These are phyloP conservation scores for Malus hybrid DNA, from an alignment of 331 rosid genomes.

Conservation along the genomic window DNA sequence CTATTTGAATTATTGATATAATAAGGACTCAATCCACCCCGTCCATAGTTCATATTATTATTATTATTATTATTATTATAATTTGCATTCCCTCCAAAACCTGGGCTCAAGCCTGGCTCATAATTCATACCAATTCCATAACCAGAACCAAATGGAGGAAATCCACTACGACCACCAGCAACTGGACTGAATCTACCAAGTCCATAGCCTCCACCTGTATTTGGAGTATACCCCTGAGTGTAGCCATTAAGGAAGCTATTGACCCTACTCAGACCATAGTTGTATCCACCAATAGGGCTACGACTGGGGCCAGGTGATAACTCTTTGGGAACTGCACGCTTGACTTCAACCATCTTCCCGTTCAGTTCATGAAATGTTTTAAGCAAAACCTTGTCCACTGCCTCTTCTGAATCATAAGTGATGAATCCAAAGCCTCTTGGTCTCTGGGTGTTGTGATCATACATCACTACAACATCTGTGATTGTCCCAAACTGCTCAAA, in stretches of 20 bases:
- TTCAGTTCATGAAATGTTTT: constrained; percentile 84
- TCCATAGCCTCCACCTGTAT: constrained; percentile 65
- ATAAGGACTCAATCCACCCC: constrained; percentile 59
- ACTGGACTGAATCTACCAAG: constrained; percentile 77
- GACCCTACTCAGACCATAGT: constrained; percentile 62
- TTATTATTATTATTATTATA: constrained; percentile 43
- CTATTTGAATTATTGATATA: constrained; percentile 58
- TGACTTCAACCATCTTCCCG: constrained; percentile 90
- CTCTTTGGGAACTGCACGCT: constrained; percentile 92
- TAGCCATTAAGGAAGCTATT: constrained; percentile 66
- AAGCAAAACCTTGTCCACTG: constrained; percentile 72
- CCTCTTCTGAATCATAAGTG: constrained; percentile 86
- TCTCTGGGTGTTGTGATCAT: constrained; percentile 93
- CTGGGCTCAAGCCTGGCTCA: constrained; percentile 66
- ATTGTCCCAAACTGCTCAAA: constrained; percentile 92
- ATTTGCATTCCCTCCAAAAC: constrained; percentile 63
- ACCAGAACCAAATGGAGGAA: constrained; percentile 67
- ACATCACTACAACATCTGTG: constrained; percentile 95
- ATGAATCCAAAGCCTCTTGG: constrained; percentile 96
- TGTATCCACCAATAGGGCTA: constrained; percentile 64
- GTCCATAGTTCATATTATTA: constrained; percentile 57
- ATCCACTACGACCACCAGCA: constrained; percentile 59
- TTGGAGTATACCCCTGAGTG: constrained; percentile 71
- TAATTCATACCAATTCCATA: constrained; percentile 71
- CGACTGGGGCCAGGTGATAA: constrained; percentile 75